phyloP scores from a whole-genome alignment of 192 early-diverging fungal species.

The Rhizophlyctis rosea region DNA sequence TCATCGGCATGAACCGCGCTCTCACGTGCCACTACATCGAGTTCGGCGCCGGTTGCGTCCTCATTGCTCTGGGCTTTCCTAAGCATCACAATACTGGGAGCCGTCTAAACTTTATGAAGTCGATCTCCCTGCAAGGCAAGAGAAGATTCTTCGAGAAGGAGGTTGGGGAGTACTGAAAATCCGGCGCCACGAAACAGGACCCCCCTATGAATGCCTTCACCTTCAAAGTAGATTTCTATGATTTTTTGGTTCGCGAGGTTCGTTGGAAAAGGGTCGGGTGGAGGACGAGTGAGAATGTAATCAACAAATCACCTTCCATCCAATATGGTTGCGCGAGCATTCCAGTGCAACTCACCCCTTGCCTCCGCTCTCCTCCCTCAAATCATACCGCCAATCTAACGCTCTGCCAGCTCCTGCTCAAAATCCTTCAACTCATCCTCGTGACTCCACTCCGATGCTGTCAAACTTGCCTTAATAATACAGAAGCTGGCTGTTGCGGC shows the following conservation, averaged over 20 bases:
- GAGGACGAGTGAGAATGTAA: too few species aligned
- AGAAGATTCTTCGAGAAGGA: constrained; percentile 95
- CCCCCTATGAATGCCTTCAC: constrained; percentile 27
- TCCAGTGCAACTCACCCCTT: too few species aligned
- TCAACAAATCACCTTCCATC: too few species aligned
- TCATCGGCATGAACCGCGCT: constrained; percentile 92
- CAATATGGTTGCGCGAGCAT: too few species aligned
- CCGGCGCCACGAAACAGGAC: constrained; percentile 56
- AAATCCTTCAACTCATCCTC: too few species aligned
- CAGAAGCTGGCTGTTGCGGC: too few species aligned
- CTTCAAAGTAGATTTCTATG: constrained; percentile 24
- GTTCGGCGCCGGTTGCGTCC: constrained; percentile 92
- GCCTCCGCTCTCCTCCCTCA: too few species aligned
- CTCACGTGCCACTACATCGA: constrained; percentile 95
- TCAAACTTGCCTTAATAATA: too few species aligned
- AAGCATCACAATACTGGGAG: constrained; percentile 82
- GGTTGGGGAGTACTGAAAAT: constrained; percentile 89
- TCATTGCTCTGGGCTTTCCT: constrained; percentile 78
- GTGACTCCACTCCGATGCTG: too few species aligned
- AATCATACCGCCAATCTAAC: too few species aligned
- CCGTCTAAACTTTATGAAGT: constrained; percentile 97
- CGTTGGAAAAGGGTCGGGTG: too few species aligned
- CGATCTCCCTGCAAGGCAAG: constrained; percentile 96
- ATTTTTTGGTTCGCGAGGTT: constrained; percentile 5
- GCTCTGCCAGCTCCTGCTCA: too few species aligned